A percentile compares a stretch with the other conserved stretches of the same genome.
These are phyloP conservation scores for Thermothielavioides terrestris DNA, from an alignment of 495 filamentous ascomycete genomes.

Conservation along the genomic window DNA sequence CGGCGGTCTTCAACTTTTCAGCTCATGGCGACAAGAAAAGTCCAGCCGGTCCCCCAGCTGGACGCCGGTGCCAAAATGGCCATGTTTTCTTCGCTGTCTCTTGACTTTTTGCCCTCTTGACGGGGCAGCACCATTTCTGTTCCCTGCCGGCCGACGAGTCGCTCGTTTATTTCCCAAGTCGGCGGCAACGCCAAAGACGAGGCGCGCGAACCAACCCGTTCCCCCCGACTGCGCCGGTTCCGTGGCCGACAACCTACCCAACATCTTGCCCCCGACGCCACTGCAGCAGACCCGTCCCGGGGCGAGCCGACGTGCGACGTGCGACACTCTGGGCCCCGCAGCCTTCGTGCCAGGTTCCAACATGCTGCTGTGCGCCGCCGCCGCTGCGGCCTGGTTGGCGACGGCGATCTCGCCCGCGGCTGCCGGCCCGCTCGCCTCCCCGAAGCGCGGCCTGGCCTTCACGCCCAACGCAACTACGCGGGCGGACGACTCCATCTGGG, in stretches of 20 bases:
- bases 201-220: background rate
- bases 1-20: background rate
- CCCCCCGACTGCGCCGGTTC: background rate
- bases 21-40: background rate
- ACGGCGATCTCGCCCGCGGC: conserved; percentile 7
- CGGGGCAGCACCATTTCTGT: background rate
- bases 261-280: too few relatives aligned
- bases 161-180: conserved; percentile 4
- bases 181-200: background rate
- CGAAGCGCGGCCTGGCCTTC: conserved; percentile 66
- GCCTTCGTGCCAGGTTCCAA: background rate
- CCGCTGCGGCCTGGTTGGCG: conserved; percentile 6
- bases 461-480: conserved; percentile 43
- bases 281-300: too few relatives aligned
- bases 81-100: background rate
- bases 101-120: background rate
- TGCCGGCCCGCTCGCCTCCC: conserved; percentile 35
- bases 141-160: conserved; percentile 1
- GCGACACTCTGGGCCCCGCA: too few relatives aligned
- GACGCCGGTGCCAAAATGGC: background rate
- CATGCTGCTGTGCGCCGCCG: conserved; percentile 4
- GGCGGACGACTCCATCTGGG: conserved; percentile 54
- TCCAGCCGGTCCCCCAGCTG: background rate
- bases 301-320: too few relatives aligned
- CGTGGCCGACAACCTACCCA: background rate